Conservation (phyloP, 441 rosid species). For the Capsella rubella region DNA sequence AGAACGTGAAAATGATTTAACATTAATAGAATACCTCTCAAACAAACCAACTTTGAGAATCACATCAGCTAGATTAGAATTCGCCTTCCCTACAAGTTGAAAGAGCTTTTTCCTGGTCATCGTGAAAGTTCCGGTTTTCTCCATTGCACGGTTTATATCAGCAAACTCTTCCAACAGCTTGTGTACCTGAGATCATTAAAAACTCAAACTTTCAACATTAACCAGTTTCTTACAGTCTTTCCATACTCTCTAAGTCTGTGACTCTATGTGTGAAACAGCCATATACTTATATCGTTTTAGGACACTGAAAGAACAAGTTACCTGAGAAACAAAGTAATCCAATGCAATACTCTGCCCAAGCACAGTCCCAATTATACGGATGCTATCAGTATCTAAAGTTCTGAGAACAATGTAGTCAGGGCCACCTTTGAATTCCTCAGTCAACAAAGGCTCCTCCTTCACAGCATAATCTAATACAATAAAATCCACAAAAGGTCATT, state of each 20-base stretch:
- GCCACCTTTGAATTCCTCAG: constrained; percentile 85
- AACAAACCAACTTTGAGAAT: constrained; percentile 97
- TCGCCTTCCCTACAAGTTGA: constrained; percentile 95
- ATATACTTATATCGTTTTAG: background rate
- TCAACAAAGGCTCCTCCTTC: constrained; percentile 78
- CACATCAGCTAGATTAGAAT: constrained; percentile 91
- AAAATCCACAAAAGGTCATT: background rate
- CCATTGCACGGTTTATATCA: constrained; percentile 85
- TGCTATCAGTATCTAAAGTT: constrained; percentile 77
- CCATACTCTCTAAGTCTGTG: constrained; percentile 8
- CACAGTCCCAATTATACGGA: constrained; percentile 89
- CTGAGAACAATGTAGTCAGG: constrained; percentile 80
- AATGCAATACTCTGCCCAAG: constrained; percentile 95
- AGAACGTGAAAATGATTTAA: background rate
- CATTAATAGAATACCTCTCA: constrained; percentile 64
- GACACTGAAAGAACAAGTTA: constrained; percentile 38
- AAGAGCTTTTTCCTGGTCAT: constrained; percentile 92
- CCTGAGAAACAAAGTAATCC: constrained; percentile 97
- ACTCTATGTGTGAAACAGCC: constrained; percentile 9
- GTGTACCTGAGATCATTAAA: constrained; percentile 63
- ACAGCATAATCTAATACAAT: constrained; percentile 76
- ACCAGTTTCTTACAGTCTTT: constrained; percentile 10
- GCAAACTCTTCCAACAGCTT: constrained; percentile 98
- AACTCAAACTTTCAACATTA: constrained; percentile 16
- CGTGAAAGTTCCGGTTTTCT: constrained; percentile 88